phyloP scores from a whole-genome alignment of 768 basidiomycete species.

The Clitopilus passeckerianus region DNA sequence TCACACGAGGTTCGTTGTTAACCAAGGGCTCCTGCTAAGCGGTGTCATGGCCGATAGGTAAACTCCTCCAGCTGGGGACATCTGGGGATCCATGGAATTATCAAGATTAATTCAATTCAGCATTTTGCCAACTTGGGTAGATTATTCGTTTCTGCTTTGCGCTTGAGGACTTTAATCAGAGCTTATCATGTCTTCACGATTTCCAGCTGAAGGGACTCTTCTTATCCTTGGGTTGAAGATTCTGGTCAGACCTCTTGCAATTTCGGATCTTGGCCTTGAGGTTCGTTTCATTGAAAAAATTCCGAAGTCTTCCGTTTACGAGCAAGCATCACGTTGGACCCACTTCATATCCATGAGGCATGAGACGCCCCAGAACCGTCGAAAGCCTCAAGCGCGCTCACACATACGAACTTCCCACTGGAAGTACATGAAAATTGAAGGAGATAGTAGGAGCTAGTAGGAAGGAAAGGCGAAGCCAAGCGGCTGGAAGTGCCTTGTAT shows the following conservation, averaged over 20 bases:
- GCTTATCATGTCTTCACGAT: too few species aligned
- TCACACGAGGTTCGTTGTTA: not conserved
- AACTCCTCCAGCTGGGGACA: not conserved
- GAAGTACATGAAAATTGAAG: not conserved
- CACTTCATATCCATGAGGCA: not conserved
- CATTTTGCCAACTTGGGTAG: not conserved
- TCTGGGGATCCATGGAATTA: not conserved
- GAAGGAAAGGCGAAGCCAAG: not conserved
- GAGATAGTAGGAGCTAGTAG: not conserved
- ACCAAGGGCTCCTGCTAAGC: not conserved
- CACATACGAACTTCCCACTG: too few species aligned
- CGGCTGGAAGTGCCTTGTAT: not conserved
- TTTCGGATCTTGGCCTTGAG: not conserved
- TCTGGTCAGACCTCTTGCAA: not conserved
- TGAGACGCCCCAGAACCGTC: not conserved
- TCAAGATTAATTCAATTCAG: not conserved
- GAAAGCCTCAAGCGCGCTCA: too few species aligned
- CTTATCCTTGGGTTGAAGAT: not conserved
- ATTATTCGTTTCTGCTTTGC: not conserved
- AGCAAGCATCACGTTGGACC: not conserved
- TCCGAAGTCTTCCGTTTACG: not conserved
- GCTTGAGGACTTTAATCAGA: too few species aligned
- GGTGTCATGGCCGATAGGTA: not conserved
- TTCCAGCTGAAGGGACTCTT: not conserved
- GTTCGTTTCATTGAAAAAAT: not conserved